Base-by-base conservation (phyloP, 208 protist genomes). In the Herpetomonas muscarum region DNA sequence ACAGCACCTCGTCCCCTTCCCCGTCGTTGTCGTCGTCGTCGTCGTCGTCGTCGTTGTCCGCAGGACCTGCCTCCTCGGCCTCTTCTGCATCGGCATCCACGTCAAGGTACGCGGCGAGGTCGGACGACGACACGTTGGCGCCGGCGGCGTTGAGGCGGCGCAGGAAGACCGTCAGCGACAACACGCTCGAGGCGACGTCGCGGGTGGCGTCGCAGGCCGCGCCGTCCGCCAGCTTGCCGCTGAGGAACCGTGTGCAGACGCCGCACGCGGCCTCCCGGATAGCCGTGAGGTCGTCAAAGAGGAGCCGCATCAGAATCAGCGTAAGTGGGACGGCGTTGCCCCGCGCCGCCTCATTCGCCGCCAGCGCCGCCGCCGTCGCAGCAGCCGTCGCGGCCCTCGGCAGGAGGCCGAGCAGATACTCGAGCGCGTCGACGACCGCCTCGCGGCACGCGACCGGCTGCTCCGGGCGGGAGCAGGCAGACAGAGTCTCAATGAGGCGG, bases 281-380 rank as follows among this genome's bases (percentile, higher is more conserved):
- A 10, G 74, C 74, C 25, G 74, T 46, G 1, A 76, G 61, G 53
- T 95, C 89, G 57, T 95, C 89, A 28, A 86, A 74, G 9, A 95
- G 67, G 28, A 95, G 62, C 1, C 72, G 65, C 28, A 91, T 55
- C 29, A 92, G 67, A 15, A 90, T 48, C 19, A 87, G 15, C 10
- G 90, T 36, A 15, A 85, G 67, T 24, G 50, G 32, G 67, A 61
- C 36, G 44, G 36, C 36, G 32, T 61, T 19, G 13, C 45, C 0
- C 32, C 26, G 30, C 44, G 67, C 31, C 34, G 22, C 1, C 52
- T 4, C 17, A 6, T 19, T 19, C 41, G 22, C 22, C 41, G 10
- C 22, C 15, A 46, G 15, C 41, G 22, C 41, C 17, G 5, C 41
- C 17, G n/a, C n/a, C 41, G 22, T 46, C 41, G 10, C 22, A 4